These are phyloP conservation scores for Penicillium coprophilum DNA, from an alignment of 495 filamentous ascomycete species.

Conservation along the genomic window DNA sequence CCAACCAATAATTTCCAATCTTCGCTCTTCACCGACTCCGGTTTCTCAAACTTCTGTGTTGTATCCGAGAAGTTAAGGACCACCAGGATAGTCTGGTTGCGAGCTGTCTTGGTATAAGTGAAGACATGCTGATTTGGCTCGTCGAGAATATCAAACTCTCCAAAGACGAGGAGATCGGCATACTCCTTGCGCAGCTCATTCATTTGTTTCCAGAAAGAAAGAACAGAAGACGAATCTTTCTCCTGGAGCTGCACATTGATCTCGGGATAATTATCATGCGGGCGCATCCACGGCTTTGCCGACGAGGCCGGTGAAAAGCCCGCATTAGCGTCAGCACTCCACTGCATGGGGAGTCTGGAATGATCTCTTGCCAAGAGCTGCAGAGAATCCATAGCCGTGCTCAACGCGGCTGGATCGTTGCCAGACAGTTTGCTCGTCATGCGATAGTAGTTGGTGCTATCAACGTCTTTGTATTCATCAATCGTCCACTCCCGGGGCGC, in stretches of 20 bases:
- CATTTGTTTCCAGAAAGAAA: constrained; percentile 48
- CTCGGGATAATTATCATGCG: constrained; percentile 51
- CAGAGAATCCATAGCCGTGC: constrained; percentile 38
- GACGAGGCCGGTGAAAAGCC: constrained; percentile 48
- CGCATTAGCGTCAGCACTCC: constrained; percentile 50
- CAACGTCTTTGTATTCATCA: constrained; percentile 54
- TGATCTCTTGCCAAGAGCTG: constrained; percentile 59
- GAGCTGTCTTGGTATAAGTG: constrained; percentile 27
- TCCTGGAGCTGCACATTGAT: constrained; percentile 53
- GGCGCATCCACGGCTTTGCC: constrained; percentile 58
- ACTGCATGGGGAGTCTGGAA: constrained; percentile 62
- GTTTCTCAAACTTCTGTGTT: constrained; percentile 5
- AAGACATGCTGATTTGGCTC: constrained; percentile 40
- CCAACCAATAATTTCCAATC: constrained; percentile 9
- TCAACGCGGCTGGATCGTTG: constrained; percentile 36
- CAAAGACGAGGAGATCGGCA: constrained; percentile 41
- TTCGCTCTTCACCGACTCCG: not conserved
- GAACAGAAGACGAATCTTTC: constrained; percentile 35
- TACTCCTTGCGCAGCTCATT: constrained; percentile 38
- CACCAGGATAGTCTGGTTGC: not conserved
- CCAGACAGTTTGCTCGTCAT: constrained; percentile 27
- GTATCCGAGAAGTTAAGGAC: constrained; percentile 8
- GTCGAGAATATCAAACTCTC: constrained; percentile 18
- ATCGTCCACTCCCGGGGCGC: constrained; percentile 42
- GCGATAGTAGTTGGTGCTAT: constrained; percentile 51